phyloP scores from a whole-genome alignment of 2,329 filamentous ascomycete genomes.

The Fragosphaeria purpurea region DNA sequence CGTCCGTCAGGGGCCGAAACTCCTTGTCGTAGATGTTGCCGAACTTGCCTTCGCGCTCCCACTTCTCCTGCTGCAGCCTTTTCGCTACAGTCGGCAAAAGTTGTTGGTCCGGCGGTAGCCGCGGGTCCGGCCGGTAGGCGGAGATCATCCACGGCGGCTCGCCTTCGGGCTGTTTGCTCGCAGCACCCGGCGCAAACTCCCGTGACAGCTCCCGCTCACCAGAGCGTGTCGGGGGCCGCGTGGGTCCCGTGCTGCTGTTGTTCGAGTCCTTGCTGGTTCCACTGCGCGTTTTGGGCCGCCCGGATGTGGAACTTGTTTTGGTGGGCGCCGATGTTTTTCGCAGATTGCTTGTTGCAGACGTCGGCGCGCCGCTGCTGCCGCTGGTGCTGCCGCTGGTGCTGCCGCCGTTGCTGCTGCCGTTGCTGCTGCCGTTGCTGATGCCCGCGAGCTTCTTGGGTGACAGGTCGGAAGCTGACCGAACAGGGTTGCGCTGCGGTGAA shows the following conservation, averaged over 20 bases:
- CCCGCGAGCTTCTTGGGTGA: conserved; percentile 43
- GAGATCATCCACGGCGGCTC: conserved; percentile 92
- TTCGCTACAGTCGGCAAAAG: conserved; percentile 89
- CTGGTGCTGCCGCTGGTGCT: no score
- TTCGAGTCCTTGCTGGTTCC: conserved; percentile 40
- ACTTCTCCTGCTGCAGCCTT: conserved; percentile 84
- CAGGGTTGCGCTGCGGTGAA: not conserved
- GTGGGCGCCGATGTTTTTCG: conserved; percentile 35
- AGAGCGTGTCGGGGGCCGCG: conserved; percentile 52
- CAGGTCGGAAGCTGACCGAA: conserved; percentile 34
- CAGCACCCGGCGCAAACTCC: conserved; percentile 30
- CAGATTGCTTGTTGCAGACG: not conserved
- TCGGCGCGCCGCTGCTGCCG: not conserved
- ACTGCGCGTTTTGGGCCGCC: conserved; percentile 54
- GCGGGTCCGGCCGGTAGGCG: conserved; percentile 91
- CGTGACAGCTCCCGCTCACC: conserved; percentile 45
- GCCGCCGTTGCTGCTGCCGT: not conserved
- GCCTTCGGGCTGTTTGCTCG: conserved; percentile 69
- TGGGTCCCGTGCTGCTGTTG: conserved; percentile 35
- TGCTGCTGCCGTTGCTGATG: no score
- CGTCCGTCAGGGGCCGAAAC: conserved; percentile 71
- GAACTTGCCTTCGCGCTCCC: conserved; percentile 84
- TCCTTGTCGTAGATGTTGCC: conserved; percentile 79
- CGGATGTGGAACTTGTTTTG: conserved; percentile 24
- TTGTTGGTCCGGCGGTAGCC: conserved; percentile 88